Evolutionary conservation across 306 rosid species (phyloP), one percentile per base, ranked within the genome.

Genomic region (Vigna unguiculata): DNA sequence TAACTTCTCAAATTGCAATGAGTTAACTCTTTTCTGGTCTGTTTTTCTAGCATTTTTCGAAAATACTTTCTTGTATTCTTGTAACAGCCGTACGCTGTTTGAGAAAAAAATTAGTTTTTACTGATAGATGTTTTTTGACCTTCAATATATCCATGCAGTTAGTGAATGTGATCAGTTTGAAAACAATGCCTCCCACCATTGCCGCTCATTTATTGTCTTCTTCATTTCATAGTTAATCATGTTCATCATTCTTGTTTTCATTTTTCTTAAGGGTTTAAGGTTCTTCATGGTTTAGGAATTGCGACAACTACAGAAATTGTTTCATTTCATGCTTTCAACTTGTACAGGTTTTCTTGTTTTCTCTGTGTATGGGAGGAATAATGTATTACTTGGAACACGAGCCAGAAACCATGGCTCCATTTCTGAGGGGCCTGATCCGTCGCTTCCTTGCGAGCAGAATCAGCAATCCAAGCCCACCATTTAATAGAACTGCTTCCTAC

Each of bases 391-490:
- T 94, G 81, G 97, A 94, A 53, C 82, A 94, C 46, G 97, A 94
- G 81, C 97, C 97, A 60, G 96, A 89, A 67, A 94, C 98, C 41
- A 94, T 94, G 98, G 93, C 98, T 32, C 98, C 97, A 38, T 88
- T 94, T 62, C 92, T 94, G 17, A 86, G 97, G 84, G 89, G 96
- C 60, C 84, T 94, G 83, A 89, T 94, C 77, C 97, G 96, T 19
- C 97, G 97, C 69, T 94, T 94, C 85, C 98, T 92, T 60, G 93
- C 97, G 15, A 94, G 98, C 87, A 87, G 97, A 87, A 94, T 94
- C 43, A 94, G 96, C 90, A 91, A 85, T 78, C 91, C 93, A 1
- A 82, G 83, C 80, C 86, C 83, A 40, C 81, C 89, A 0, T 28
- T 85, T 32, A 86, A 72, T 74, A 83, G 78, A 22, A 85, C 72